Base-by-base conservation (phyloP, 1,284 basidiomycete genomes). In the Xerocomus minutiporus region DNA sequence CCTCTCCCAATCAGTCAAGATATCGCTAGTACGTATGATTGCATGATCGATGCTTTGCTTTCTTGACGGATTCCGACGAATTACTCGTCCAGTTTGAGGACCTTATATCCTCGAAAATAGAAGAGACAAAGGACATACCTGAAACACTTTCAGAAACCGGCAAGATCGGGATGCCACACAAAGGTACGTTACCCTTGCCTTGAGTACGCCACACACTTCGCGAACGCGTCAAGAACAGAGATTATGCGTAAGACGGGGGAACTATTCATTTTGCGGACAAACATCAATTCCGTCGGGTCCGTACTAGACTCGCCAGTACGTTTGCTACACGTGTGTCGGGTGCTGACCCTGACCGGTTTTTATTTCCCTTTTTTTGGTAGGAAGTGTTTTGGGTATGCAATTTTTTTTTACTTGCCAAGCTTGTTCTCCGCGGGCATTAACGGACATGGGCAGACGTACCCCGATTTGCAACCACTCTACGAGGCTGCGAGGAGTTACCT, bases 201-300 rank as follows among this genome's bases (percentile, higher is more conserved):
- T 20, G 50, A 40, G 20, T 35, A 31, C 36, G 20, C 11, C 52
- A 54, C 17, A n/a, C 8, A 38, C 39, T 47, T 56, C 34, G 55
- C 64, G 52, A 65, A 57, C 25, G 39, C 49, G 32, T 61, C 9
- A 54, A 48, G 25, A 47, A 31, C 59, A 88, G 94, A 97, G 68
- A 97, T 98, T 66, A 97, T 98, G 94, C 91, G 91, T 68, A 92
- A 97, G 72, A 98, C 97, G 61, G 94, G 94, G 31, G 89, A 93
- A 63, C 78, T 98, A 41, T 98, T 98, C 72, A 85, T 98, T 46
- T 75, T 97, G 60, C 79, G 95, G 56, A 94, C 95, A 59, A 96
- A 95, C 67, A 96, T 97, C 64, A 95, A 96, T 65, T 87, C 94
- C 38, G 94, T 97, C 50, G 94, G 95, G 35, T 95, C 93, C 36